Evolutionary conservation across 768 basidiomycete genomes (phyloP), one percentile per base, ranked within the genome.

Genomic region (Xanthoconium purpureum): DNA sequence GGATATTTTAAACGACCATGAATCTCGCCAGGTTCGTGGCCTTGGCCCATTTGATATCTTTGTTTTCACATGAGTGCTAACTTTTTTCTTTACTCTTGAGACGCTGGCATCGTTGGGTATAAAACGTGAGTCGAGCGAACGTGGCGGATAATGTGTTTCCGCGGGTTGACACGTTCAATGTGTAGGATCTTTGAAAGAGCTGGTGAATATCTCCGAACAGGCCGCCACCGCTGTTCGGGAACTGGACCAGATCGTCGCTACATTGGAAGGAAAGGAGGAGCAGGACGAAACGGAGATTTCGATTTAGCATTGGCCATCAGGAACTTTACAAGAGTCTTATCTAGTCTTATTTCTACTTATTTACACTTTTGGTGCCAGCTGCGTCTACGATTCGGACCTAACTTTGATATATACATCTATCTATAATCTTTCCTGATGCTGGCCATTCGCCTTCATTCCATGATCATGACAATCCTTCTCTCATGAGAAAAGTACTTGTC

Each of bases 1-100:
- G 47, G 78, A 80, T 58, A 69, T 81, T 7, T 62, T 82, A 61
- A 65, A 70, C 33, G 80, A 82, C 44, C 64, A 58, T 1, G 77
- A 77, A 45, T 68, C 76, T 5, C 67, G 78, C n/a, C 77, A 74
- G 66, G 79, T 80, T 50, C 55, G 75, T 66, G 0, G 14, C 15
- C 15, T 11, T 47, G 24, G 24, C 24, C 24, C 24, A 4, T 24
- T 24, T 24, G 24, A 2, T 24, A 24, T 24, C 24, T 24, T 24
- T 24, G 24, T 24, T 24, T 24, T 24, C 24, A 24, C 24, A 24
- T 24, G 24, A 24, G 24, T 24, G 33, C 33, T 35, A 5, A 35
- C 33, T 35, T 35, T 35, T 12, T 12, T 35, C 12, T 35, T 5
- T 35, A 12, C 33, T 35, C 33, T 40, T 57, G 28, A 50, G 80